These are phyloP conservation scores for Parafenestella ontariensis DNA, from an alignment of 2,329 filamentous ascomycete species.

Conservation along the genomic window DNA sequence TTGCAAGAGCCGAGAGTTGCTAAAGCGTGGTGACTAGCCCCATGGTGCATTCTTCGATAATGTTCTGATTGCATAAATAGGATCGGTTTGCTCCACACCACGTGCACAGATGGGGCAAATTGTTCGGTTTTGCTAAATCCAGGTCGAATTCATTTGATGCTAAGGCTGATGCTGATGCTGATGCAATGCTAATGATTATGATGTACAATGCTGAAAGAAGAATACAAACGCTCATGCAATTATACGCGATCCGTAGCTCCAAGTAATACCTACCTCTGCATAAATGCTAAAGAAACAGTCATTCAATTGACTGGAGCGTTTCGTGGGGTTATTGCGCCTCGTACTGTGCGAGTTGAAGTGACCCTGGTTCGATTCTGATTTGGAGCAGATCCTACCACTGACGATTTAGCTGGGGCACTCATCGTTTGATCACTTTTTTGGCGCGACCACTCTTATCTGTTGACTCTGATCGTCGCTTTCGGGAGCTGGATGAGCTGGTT, in stretches of 20 bases:
- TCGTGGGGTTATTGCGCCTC: too few relatives aligned
- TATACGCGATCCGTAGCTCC: not conserved
- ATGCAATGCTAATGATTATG: too few relatives aligned
- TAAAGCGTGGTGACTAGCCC: not conserved
- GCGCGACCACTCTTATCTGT: not conserved
- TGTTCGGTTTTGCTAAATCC: not conserved
- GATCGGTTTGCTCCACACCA: too few relatives aligned
- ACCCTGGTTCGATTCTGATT: too few relatives aligned
- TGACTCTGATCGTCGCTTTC: not conserved
- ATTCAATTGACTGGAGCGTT: too few relatives aligned
- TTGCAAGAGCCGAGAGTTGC: not conserved
- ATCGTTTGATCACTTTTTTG: not conserved
- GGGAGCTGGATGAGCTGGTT: not conserved
- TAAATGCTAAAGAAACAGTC: not conserved
- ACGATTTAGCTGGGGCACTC: not conserved
- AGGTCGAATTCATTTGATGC: not conserved
- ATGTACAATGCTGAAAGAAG: not conserved
- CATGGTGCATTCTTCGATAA: not conserved
- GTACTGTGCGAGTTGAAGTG: too few relatives aligned
- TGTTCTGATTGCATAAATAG: too few relatives aligned
- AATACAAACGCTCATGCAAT: not conserved
- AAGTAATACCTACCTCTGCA: not conserved
- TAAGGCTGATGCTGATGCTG: not conserved
- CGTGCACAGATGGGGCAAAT: too few relatives aligned
- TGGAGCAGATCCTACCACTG: not conserved